phyloP scores from a whole-genome alignment of 2,329 filamentous ascomycete species.

The Aspergillus sp. region DNA sequence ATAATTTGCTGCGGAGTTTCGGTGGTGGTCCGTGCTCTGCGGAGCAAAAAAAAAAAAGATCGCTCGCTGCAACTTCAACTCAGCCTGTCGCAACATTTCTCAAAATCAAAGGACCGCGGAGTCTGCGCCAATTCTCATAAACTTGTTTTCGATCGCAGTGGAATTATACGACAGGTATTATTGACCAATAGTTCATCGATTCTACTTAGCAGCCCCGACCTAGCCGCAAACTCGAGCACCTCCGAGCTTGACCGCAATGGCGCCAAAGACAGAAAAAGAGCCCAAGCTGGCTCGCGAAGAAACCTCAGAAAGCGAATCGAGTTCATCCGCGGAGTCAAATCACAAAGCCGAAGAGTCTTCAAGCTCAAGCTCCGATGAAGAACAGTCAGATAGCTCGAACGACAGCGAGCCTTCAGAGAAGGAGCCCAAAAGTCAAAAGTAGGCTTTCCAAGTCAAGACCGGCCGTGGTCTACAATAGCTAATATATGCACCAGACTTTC shows the following conservation, averaged over 20 bases:
- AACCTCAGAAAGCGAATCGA: conserved; percentile 15
- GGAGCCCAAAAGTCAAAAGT: conserved; percentile 9
- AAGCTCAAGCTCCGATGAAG: conserved; percentile 10
- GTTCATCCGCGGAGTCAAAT: conserved; percentile 10
- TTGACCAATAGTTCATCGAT: background rate
- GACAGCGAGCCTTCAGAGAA: conserved; percentile 16
- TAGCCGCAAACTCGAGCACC: background rate
- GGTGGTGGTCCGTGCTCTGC: conserved; percentile 41
- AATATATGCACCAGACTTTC: conserved; percentile 10
- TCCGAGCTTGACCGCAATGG: conserved; percentile 19
- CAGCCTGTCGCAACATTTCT: conserved; percentile 9
- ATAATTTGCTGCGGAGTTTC: conserved; percentile 24
- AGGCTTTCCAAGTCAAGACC: background rate
- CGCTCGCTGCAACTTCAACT: conserved; percentile 9
- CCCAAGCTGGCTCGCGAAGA: conserved; percentile 17
- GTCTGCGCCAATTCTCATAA: background rate
- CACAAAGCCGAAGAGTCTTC: conserved; percentile 9
- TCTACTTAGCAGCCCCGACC: background rate
- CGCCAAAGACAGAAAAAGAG: conserved; percentile 25
- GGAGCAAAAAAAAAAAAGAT: conserved; percentile 41
- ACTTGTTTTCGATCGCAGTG: background rate
- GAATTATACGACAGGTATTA: too few species aligned
- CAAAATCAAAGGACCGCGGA: background rate
- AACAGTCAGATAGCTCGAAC: conserved; percentile 12
- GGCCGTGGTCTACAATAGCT: conserved; percentile 2